Base-by-base conservation (phyloP, 768 basidiomycete species). In the Chlorophyllum brunneum region DNA sequence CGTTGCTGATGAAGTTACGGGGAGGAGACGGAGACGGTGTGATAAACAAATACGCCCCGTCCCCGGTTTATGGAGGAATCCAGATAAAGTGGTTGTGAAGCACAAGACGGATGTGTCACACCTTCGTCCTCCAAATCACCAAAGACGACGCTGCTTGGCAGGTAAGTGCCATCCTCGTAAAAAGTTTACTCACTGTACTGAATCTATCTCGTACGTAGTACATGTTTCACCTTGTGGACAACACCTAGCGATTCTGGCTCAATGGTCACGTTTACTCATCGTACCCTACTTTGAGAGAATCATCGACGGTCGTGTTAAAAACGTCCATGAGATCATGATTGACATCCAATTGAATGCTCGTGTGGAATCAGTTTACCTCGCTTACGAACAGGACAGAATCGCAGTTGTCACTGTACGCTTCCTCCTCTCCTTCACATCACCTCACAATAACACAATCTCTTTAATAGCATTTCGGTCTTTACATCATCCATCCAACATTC, bases 151-250 rank as follows among this genome's bases (percentile, higher is more conserved):
- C 26, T 31, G 30, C 33, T 16, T 39, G 8, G 49, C 49, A 18
- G 38, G 49, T 29, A 5, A 33, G 40, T 42, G 10, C 15, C 36
- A 26, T 22, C 11, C 15, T 27, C 24, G 24, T 43, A 7, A 13
- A 10, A 24, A 27, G 16, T 20, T 8, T 9, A 42, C 11, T n/a
- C 20, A 33, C 11, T 8, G 26, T 16, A 33, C 23, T 10, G 22
- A 18, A 24, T 13, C 45, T 36, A 16, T 15, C 13, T 5, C 16
- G 2, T 8, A 16, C 15, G 4, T 45, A 77, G 78, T 71, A 3
- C 79, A 78, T 50, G 69, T 78, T 6, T 79, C 78, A 4, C 59
- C 67, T 4, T 75, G 75, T 55, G 78, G 77, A n/a, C 64, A 63
- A n/a, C 78, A 81, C 57, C 58, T 81, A 9, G 75, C 67, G 5